Base-by-base conservation (phyloP, 768 basidiomycete species). In the Termitomyces sp. region DNA sequence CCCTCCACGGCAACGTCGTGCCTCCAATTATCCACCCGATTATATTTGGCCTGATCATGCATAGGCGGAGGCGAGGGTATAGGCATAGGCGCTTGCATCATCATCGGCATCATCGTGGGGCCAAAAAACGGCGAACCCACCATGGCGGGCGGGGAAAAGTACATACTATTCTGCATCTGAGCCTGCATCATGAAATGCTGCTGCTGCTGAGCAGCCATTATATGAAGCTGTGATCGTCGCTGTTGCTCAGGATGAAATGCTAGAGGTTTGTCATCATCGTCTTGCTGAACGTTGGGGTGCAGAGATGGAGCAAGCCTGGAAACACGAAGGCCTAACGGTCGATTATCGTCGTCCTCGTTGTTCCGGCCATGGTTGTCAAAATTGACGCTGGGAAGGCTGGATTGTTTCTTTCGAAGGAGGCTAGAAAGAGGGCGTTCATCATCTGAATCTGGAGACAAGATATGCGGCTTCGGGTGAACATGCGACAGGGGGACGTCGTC, bases 221-320 rank as follows among this genome's bases (percentile, higher is more conserved):
- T 79, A 57, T 83, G 83, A 63, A 86, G 86, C 60, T 85, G 84
- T n/a, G 88, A 86, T 63, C 84, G 83, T 58, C 89, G 85, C 66
- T 92, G 88, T 65, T 93, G 91, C 66, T 92, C 89, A 12, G 89
- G 89, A 69, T 90, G 89, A 62, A 88, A 74, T 3, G 82, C 91
- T 31, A 92, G 77, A 6, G 91, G 90, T 59, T 76, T 76, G 66
- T 92, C 85, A 63, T 92, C 89, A 48, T 91, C 89, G 50, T 82
- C 86, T 17, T 76, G 81, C 37, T 68, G 72, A 37, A 61, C 68
- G 12, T 63, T 64, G 12, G 61, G 57, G 34, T 55, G 63, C 31
- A 60, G 65, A 47, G 72, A 70, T 32, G 72, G 69, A n/a, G 69
- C 67, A 34, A 81, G 66, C 54, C 79, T 80, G 32, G 89, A 89